Conservation (phyloP, 2,329 filamentous ascomycete genomes). For the Aspergillus tanneri region DNA sequence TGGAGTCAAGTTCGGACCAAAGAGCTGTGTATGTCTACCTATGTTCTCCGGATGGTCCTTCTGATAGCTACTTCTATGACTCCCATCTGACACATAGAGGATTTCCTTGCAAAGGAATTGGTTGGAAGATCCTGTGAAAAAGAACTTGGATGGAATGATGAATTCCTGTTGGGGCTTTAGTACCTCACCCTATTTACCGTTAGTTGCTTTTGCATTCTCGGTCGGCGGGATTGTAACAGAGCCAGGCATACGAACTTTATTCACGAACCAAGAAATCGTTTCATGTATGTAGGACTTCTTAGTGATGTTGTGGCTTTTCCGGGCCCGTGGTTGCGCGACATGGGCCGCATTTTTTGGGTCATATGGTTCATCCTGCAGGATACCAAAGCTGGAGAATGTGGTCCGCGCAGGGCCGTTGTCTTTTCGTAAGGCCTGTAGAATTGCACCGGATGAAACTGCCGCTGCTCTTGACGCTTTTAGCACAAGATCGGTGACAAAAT, state of each 20-base stretch:
- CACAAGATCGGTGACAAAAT: neutral
- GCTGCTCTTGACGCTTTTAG: constrained; percentile 18
- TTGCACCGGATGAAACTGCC: constrained; percentile 32
- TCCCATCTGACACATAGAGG: constrained; percentile 2
- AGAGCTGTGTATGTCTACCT: too few species aligned
- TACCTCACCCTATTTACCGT: constrained; percentile 1
- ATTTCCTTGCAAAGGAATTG: constrained; percentile 1
- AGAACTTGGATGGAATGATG: neutral
- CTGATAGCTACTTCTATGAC: constrained; percentile 4
- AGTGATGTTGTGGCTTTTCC: constrained; percentile 14
- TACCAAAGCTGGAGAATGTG: constrained; percentile 31
- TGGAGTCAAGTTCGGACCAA: too few species aligned
- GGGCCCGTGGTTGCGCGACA: constrained; percentile 6
- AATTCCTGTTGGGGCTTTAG: neutral
- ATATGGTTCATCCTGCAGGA: constrained; percentile 22
- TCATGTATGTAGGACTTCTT: constrained; percentile 21
- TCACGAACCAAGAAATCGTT: constrained; percentile 26
- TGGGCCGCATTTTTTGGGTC: constrained; percentile 12
- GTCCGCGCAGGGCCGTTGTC: constrained; percentile 26
- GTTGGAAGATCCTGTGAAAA: neutral
- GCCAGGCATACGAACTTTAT: constrained; percentile 12
- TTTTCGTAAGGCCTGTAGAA: constrained; percentile 32
- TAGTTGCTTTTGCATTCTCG: too few species aligned
- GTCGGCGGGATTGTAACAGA: neutral
- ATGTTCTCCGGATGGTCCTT: constrained; percentile 1